Base-by-base conservation (phyloP, 2,329 filamentous ascomycete genomes). In the Tolypocladium guangdongense region DNA sequence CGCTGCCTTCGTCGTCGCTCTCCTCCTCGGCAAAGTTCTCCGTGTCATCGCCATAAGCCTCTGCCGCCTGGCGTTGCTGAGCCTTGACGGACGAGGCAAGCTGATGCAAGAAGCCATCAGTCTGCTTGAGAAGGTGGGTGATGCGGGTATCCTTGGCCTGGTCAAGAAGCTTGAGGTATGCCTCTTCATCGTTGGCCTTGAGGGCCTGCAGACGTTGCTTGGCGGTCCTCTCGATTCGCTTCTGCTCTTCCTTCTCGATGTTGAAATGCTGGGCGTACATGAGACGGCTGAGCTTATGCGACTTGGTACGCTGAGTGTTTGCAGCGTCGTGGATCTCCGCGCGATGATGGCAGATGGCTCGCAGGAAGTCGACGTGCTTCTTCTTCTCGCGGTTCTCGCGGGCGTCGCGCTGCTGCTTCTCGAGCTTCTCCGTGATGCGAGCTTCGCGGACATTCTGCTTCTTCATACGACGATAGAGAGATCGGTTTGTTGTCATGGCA, bases 131-230 rank as follows among this genome's bases (percentile, higher is more conserved):
- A 65, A 99, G 76, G 69, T 99, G 93, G 10, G 93, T 96, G 59
- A 99, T 99, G 84, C 93, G 92, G 39, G 92, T 97, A 76, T 99
- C 93, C 77, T 99, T 99, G 64, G 93, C 93, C 71, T 99, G 92
- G 66, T 95, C 93, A 63, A 99, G 86, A 66, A 99, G 80, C 72
- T 96, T 96, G 72, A 99, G 82, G 69, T 99, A 99, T 0, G 93
- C 95, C 74, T 97, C 93, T 75, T 99, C 93, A 70, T 99, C 93
- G 83, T 99, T 95, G 64, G 93, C 92, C 75, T 96, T 97, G 68
- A 99, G 80, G 57, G 93, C 93, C 71, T 97, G 92, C 60, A 99
- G 84, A 96, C 93, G 93, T 72, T 99, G 93, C 78, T 99, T 99
- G 59, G 93, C 93, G 11, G 92, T 99, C 59, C 93, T 83, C 75